Base-by-base conservation (phyloP, 768 basidiomycete species). In the Hygrophoropsis aurantiaca region DNA sequence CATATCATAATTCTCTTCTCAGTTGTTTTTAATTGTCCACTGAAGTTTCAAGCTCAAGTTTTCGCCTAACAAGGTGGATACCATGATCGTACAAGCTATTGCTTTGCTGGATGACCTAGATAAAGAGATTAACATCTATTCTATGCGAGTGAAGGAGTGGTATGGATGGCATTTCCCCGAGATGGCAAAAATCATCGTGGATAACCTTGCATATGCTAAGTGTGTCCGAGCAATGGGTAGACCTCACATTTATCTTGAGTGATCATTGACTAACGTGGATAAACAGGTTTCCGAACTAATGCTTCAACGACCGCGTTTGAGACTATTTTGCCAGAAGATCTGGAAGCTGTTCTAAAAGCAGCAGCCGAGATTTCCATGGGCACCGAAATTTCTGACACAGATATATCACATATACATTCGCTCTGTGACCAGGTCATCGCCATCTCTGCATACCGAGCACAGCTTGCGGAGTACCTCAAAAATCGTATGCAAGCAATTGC, bases 81-180 rank as follows among this genome's bases (percentile, higher is more conserved):
- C 94, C 7, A 99, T 99, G 97, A 89, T 99, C 49, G 89, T 98
- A 15, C 97, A 99, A 71, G 97, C 97, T 6, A 97, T 99, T 60
- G 95, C 94, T 6, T 78, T 99, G 21, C 80, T 99, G 44, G 97
- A 99, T 60, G 97, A 99, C 64, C 77, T 99, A 19, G 97, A 99
- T 85, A 99, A 99, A 73, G 97, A 98, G 72, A 90, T 98, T 65
- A 99, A 99, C 73, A 97, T 98, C 44, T 99, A 99, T 64, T 82
- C 94, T 11, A 99, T 99, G 97, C 83, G 97, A 60, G 92, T 95
- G 38, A 99, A 99, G 95, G 97, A 99, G 81, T 99, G 97, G 97
- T 99, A 99, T 59, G 97, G 97, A 30, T 99, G 97, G 97, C 97
- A 99, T 74, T 99, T 99, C 80, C 97, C 97, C 4, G 97, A 99